A percentile compares a stretch with the other conserved stretches of the same genome.
Conservation (phyloP, 352 stramenopile genomes). For the Thalassiosira ordinaria region DNA sequence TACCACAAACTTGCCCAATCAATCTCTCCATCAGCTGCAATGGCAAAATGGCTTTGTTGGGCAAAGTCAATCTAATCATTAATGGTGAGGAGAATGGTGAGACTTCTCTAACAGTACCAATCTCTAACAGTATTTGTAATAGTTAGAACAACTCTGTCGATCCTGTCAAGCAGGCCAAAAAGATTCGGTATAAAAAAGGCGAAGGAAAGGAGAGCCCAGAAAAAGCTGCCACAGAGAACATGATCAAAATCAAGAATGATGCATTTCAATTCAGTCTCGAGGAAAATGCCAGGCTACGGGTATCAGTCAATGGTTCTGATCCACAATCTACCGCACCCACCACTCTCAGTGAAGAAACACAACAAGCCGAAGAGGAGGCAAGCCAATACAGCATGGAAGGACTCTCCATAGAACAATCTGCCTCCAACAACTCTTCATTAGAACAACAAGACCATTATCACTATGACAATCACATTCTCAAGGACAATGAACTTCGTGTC, state of each 20-base stretch:
- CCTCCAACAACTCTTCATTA: too few species aligned
- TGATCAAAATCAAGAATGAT: slow-evolving; percentile 36
- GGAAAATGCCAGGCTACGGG: background rate
- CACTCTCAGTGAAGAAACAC: background rate
- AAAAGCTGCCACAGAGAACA: background rate
- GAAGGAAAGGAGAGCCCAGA: slow-evolving; percentile 4
- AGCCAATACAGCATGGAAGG: too few species aligned
- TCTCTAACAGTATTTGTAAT: slow-evolving; percentile 2
- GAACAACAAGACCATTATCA: too few species aligned
- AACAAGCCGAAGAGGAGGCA: too few species aligned
- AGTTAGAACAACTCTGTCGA: slow-evolving; percentile 4
- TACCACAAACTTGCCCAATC: slow-evolving; percentile 40
- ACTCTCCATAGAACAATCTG: too few species aligned
- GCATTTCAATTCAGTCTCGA: slow-evolving; percentile 3
- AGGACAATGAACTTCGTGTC: too few species aligned
- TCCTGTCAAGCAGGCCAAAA: too few species aligned
- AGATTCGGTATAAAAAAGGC: too few species aligned
- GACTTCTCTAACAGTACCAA: slow-evolving; percentile 7
- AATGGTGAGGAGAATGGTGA: slow-evolving; percentile 38
- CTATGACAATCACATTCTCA: too few species aligned
- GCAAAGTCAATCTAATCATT: slow-evolving; percentile 36
- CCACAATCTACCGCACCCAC: background rate
- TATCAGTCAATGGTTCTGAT: slow-evolving; percentile 5
- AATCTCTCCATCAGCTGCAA: slow-evolving; percentile 33
- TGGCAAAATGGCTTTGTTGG: slow-evolving; percentile 31